These are phyloP conservation scores for Fusarium foetens DNA, from an alignment of 2,329 filamentous ascomycete genomes.

Conservation along the genomic window DNA sequence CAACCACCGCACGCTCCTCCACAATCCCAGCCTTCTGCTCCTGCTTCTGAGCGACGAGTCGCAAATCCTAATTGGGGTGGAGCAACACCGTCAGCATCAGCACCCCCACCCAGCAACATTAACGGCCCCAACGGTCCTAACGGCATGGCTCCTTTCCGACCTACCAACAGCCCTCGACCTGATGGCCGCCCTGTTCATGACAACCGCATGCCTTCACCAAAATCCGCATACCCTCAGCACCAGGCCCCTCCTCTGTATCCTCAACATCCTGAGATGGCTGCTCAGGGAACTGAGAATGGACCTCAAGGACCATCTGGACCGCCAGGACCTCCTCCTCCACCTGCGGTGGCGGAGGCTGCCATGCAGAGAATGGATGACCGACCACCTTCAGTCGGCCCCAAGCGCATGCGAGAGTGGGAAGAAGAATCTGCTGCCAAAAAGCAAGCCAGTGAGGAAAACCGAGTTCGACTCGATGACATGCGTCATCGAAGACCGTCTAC, in stretches of 20 bases:
- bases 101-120: slow-evolving; percentile 52
- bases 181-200: slow-evolving; percentile 87
- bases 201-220: slow-evolving; percentile 89
- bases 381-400: slow-evolving; percentile 81
- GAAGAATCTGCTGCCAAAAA: slow-evolving; percentile 84
- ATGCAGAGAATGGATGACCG: slow-evolving; percentile 72
- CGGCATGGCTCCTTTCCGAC: slow-evolving; percentile 75
- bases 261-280: slow-evolving; percentile 73
- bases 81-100: slow-evolving; percentile 58
- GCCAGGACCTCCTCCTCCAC: slow-evolving; percentile 56
- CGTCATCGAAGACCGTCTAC: slow-evolving; percentile 82
- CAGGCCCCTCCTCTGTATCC: slow-evolving; percentile 69
- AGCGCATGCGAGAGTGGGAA: slow-evolving; percentile 93
- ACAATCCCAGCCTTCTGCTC: slow-evolving; percentile 60
- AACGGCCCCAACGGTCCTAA: slow-evolving; percentile 54
- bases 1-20: slow-evolving; percentile 62
- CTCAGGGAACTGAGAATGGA: slow-evolving; percentile 66
- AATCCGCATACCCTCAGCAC: slow-evolving; percentile 83
- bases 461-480: slow-evolving; percentile 86
- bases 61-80: slow-evolving; percentile 69
- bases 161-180: slow-evolving; percentile 79
- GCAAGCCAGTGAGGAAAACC: slow-evolving; percentile 85
- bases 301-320: slow-evolving; percentile 48
- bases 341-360: slow-evolving; percentile 70
- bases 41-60: slow-evolving; percentile 61